These are phyloP conservation scores for Sporopachydermia quercuum DNA, from an alignment of 805 yeast species.

Conservation along the genomic window DNA sequence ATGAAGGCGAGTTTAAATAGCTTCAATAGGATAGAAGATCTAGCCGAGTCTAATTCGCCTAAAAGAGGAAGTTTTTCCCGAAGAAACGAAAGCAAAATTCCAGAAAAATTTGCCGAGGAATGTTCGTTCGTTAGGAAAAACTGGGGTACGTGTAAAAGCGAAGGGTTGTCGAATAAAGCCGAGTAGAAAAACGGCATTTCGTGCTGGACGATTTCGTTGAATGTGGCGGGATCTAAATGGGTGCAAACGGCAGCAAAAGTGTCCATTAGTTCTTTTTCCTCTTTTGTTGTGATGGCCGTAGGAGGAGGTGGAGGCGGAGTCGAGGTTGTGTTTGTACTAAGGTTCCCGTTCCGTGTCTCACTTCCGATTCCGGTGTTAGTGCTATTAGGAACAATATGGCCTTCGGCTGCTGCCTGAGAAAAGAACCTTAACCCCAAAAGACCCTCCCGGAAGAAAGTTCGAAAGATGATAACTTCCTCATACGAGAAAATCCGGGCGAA, in stretches of 20 bases:
- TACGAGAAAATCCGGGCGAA: slow-evolving; percentile 68
- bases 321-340: slow-evolving; percentile 19
- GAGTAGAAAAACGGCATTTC: slow-evolving; percentile 70
- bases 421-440: slow-evolving; percentile 69
- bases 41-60: slow-evolving; percentile 66
- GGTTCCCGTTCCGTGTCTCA: slow-evolving; percentile 16
- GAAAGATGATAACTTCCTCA: slow-evolving; percentile 71
- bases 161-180: slow-evolving; percentile 68
- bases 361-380: slow-evolving; percentile 11
- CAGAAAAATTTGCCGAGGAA: slow-evolving; percentile 86
- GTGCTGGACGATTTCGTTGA: slow-evolving; percentile 76
- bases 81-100: slow-evolving; percentile 64
- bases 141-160: slow-evolving; percentile 82
- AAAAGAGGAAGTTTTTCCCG: slow-evolving; percentile 58
- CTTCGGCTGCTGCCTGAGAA: slow-evolving; percentile 25
- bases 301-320: slow-evolving; percentile 12
- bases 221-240: slow-evolving; percentile 89
- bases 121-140: slow-evolving; percentile 86
- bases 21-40: slow-evolving; percentile 68
- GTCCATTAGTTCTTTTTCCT: slow-evolving; percentile 92
- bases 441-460: slow-evolving; percentile 72
- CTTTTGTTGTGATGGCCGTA: slow-evolving; percentile 34
- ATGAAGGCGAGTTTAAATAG: slow-evolving; percentile 86
- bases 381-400: slow-evolving; percentile 12
- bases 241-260: slow-evolving; percentile 86